Evolutionary conservation across 2,329 filamentous ascomycete species (phyloP), one percentile per base, ranked within the genome.

Genomic region (Alternaria hordeiaustralica): DNA sequence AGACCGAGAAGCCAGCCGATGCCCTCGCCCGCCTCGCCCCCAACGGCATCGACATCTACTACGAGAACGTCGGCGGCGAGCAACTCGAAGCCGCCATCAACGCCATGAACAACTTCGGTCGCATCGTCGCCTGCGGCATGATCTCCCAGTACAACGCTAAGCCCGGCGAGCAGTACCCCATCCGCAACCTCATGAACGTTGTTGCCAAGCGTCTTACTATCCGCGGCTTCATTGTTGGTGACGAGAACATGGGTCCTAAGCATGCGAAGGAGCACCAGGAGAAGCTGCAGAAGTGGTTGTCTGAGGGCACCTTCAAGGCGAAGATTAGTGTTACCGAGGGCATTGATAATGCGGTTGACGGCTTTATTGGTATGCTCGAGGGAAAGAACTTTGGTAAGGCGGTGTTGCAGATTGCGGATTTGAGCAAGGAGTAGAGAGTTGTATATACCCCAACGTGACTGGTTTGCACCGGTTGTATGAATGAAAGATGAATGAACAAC

Each of bases 371-470:
- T 12, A 89, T 96, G 84, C 85, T 96, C 58, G 79, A 87, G 74
- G 93, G 93, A 51, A 87, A 91, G 80, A 96, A 96, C 83, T 92
- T 94, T 81, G 93, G 93, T 71, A 97, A 97, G 87, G 91, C 92
- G 15, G 87, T 96, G 21, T 75, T 96, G 73, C 91, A 92, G 84
- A 87, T 90, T 71, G 77, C 79, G 33, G 76, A 80, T 61, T 51
- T 80, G 58, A 69, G 71, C 55, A 74, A 75, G 69, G 76, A 78
- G 43, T 65, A 55, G 36, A 49, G 9, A 23, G 46, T n/a, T 41
- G 36, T 51, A 41, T 41, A 41, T 41, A 41, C 36, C 36, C 33
- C 33, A n/a, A 36, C 3, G 7, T 4, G 33, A 5, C 33, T n/a
- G 33, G 33, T 15, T 36, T 9, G 6, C 2, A 36, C 33, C 33